A percentile compares a stretch with the other conserved stretches of the same genome.
phyloP scores from a whole-genome alignment of 352 stramenopile species.

The Phytophthora constricta region DNA sequence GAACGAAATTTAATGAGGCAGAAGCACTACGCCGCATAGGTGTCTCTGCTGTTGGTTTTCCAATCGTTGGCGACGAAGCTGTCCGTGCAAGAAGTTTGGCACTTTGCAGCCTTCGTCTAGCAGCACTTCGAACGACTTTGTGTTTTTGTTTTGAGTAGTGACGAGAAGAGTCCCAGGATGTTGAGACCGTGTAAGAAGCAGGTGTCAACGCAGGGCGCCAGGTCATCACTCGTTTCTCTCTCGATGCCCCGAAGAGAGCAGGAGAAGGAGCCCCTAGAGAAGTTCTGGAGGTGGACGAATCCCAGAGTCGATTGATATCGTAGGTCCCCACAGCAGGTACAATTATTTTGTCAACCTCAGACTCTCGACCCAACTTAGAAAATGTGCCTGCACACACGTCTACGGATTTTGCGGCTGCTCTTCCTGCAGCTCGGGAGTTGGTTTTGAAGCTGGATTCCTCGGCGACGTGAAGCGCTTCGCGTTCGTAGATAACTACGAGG shows the following conservation, averaged over 20 bases:
- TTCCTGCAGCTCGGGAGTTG: neutral
- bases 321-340: constrained; percentile 43
- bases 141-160: constrained; percentile 68
- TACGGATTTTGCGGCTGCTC: constrained; percentile 12
- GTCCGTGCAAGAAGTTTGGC: constrained; percentile 18
- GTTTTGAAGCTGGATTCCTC: constrained; percentile 10
- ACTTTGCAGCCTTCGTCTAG: constrained; percentile 28
- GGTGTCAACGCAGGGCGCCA: constrained; percentile 54
- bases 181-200: constrained; percentile 42
- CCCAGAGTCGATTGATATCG: constrained; percentile 58
- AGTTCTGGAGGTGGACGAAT: constrained; percentile 18
- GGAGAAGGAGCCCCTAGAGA: constrained; percentile 32
- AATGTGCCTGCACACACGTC: constrained; percentile 1
- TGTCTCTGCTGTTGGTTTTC: constrained; percentile 6
- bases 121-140: constrained; percentile 35
- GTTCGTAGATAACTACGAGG: constrained; percentile 23
- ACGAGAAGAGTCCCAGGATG: constrained; percentile 60
- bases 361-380: constrained; percentile 19
- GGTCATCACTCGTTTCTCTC: constrained; percentile 48
- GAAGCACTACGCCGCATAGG: constrained; percentile 3
- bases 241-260: constrained; percentile 54
- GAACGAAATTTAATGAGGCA: neutral
- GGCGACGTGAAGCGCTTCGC: constrained; percentile 11
- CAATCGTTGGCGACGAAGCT: constrained; percentile 24
- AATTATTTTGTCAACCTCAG: neutral